A percentile compares a stretch with the other conserved stretches of the same genome.
These are phyloP conservation scores for Cladorrhinum sp. DNA, from an alignment of 2,329 filamentous ascomycete genomes.

Conservation along the genomic window DNA sequence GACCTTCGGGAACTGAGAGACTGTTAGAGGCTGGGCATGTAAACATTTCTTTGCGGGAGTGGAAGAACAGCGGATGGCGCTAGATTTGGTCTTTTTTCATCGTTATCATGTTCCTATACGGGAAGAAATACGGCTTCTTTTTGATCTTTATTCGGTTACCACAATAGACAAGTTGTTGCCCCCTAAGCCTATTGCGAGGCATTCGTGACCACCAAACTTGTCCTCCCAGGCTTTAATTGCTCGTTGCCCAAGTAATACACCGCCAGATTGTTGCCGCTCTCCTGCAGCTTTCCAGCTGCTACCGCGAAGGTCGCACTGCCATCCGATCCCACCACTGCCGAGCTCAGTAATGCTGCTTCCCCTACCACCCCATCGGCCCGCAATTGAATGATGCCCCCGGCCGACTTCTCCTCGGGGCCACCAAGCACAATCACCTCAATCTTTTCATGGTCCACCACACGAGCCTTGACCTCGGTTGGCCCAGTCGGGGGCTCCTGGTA, in stretches of 20 bases:
- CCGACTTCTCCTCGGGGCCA: slow-evolving; percentile 13
- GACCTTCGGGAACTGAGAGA: neutral
- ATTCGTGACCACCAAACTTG: neutral
- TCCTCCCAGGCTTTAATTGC: neutral
- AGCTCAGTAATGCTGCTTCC: neutral
- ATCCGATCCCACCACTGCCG: neutral
- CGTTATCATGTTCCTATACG: neutral
- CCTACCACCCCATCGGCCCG: neutral
- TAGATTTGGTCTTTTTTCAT: neutral
- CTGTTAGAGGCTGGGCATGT: neutral
- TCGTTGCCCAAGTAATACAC: slow-evolving; percentile 6
- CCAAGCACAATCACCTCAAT: slow-evolving; percentile 10
- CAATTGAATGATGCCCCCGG: neutral
- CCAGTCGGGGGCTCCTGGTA: slow-evolving; percentile 21
- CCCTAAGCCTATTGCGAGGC: too few relatives aligned
- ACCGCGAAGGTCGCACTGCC: neutral
- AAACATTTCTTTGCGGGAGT: neutral
- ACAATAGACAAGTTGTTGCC: too few relatives aligned
- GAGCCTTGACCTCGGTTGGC: slow-evolving; percentile 10
- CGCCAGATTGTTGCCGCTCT: neutral
- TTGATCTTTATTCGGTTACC: too few relatives aligned
- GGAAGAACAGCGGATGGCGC: neutral
- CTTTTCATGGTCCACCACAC: neutral
- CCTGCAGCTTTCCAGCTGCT: neutral
- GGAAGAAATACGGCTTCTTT: neutral